Conservation (phyloP, 805 yeast genomes). For the Myxozyma nipponensis region DNA sequence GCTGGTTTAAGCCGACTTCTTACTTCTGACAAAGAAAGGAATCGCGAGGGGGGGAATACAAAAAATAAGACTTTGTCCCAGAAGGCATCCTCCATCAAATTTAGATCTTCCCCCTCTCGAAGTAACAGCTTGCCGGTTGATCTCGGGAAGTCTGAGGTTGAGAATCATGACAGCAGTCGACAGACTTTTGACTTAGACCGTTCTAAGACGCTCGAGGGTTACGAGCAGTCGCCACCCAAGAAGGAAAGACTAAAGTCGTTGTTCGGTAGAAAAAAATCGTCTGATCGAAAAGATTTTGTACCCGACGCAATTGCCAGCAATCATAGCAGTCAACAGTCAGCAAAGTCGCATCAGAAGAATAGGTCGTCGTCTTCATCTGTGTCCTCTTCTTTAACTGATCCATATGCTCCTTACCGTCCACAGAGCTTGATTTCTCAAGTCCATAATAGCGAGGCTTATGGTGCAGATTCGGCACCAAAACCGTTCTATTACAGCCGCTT, state of each 20-base stretch:
- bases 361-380: conserved; percentile 15
- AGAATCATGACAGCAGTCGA: not conserved
- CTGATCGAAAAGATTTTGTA: conserved; percentile 3
- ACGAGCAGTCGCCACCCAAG: conserved; percentile 2
- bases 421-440: conserved; percentile 11
- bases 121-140: conserved; percentile 5
- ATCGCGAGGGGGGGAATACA: conserved; percentile 1
- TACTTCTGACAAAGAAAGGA: conserved; percentile 13
- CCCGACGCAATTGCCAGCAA: not conserved
- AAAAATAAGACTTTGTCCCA: not conserved
- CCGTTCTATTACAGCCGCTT: conserved; percentile 46
- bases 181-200: conserved; percentile 7
- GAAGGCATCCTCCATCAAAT: not conserved
- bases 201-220: not conserved
- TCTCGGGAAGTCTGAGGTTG: not conserved
- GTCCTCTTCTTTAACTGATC: conserved; percentile 10
- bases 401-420: conserved; percentile 3
- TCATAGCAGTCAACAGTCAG: not conserved
- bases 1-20: conserved; percentile 14
- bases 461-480: no score
- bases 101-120: not conserved
- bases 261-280: conserved; percentile 14
- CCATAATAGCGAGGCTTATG: not conserved
- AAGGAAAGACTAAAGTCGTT: conserved; percentile 14
- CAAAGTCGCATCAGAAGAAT: not conserved